Percentiles rank a stretch among this genome's conserved stretches.
These are phyloP conservation scores for Brettanomyces bruxellensis DNA, from an alignment of 805 yeast species.

Conservation along the genomic window DNA sequence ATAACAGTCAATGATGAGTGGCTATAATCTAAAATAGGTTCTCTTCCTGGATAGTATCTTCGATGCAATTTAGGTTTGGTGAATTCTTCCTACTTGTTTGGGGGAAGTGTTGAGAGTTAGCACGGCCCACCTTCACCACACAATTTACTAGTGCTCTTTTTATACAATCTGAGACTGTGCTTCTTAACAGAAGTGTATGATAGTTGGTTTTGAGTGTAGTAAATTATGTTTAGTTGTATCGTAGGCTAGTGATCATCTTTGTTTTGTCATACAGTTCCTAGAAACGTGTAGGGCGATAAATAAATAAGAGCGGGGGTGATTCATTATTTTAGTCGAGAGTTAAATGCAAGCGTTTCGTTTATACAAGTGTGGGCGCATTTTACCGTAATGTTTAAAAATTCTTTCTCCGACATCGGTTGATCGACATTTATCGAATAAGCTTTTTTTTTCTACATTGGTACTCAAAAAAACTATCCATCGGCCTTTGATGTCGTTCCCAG, in stretches of 20 bases:
- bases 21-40: constrained; percentile 18
- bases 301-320: not conserved
- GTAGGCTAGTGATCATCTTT: no score
- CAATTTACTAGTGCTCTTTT: not conserved
- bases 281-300: not conserved
- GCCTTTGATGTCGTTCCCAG: no score
- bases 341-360: no score
- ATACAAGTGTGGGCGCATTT: no score
- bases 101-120: constrained; percentile 28
- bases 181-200: no score
- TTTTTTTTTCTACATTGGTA: no score
- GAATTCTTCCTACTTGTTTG: constrained; percentile 2
- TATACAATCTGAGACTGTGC: constrained; percentile 5
- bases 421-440: no score
- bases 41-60: not conserved
- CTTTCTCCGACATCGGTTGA: no score
- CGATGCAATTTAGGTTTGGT: not conserved
- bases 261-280: no score
- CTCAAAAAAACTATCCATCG: no score
- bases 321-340: not conserved
- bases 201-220: not conserved
- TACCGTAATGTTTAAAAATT: no score
- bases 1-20: constrained; percentile 32
- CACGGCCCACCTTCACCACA: constrained; percentile 20
- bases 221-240: not conserved